A percentile compares a stretch with the other conserved stretches of the same genome.
phyloP scores from a whole-genome alignment of 2,329 filamentous ascomycete genomes.

The Knoxdaviesia proteae region DNA sequence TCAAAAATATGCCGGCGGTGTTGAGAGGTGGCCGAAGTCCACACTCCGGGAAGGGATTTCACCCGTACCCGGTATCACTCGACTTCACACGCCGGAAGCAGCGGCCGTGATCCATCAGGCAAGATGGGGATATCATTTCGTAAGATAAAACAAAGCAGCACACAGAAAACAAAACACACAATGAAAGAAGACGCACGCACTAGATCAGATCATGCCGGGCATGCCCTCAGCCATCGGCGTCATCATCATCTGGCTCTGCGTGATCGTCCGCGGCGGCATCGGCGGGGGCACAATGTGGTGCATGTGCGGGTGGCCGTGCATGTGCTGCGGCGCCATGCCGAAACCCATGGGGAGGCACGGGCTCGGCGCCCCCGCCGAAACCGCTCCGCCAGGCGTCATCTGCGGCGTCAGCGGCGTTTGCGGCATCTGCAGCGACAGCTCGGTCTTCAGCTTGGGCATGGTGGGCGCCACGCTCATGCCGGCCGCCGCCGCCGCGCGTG shows the following conservation, averaged over 20 bases:
- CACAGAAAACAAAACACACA: constrained; percentile 1
- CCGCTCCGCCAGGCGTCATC: constrained; percentile 14
- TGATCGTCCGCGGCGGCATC: not conserved
- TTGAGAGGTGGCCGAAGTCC: too few species aligned
- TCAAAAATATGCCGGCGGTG: too few species aligned
- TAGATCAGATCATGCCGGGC: not conserved
- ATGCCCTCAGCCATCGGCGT: constrained; percentile 1
- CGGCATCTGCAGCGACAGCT: constrained; percentile 14
- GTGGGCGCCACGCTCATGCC: constrained; percentile 5
- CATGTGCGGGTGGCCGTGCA: constrained; percentile 5
- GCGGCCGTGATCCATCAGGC: too few species aligned
- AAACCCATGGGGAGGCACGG: constrained; percentile 6
- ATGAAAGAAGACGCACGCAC: not conserved
- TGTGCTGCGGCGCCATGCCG: constrained; percentile 7
- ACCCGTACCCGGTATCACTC: too few species aligned
- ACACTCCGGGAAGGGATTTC: too few species aligned
- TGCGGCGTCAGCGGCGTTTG: constrained; percentile 19
- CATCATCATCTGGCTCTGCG: not conserved
- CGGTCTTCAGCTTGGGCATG: constrained; percentile 25
- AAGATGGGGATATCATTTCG: too few species aligned
- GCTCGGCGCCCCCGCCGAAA: constrained; percentile 6
- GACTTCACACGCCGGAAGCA: too few species aligned
- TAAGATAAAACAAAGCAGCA: not conserved
- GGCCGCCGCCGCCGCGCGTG: constrained; percentile 17
- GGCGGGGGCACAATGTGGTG: constrained; percentile 7